These are phyloP conservation scores for Trichoderma guizhouense DNA, from an alignment of 2,329 filamentous ascomycete genomes.

Conservation along the genomic window DNA sequence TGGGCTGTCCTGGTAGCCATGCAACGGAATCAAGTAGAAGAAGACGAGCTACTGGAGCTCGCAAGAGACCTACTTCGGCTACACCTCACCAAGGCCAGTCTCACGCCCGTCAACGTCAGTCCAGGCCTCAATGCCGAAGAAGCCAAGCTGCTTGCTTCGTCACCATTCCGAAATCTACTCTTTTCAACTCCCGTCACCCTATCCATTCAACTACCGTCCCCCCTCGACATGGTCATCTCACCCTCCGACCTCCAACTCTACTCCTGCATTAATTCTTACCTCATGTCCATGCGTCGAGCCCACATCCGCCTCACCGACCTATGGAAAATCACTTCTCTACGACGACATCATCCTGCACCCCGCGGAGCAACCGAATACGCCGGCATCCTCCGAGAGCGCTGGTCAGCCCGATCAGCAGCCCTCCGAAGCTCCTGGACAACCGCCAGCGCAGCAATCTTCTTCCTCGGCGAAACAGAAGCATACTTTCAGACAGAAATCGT, in stretches of 20 bases:
- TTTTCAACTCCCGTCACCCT: slow-evolving; percentile 71
- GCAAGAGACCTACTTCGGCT: slow-evolving; percentile 75
- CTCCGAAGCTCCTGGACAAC: slow-evolving; percentile 90
- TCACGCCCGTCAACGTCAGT: slow-evolving; percentile 37
- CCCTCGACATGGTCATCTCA: slow-evolving; percentile 83
- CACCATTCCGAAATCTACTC: slow-evolving; percentile 74
- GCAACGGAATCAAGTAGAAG: slow-evolving; percentile 65
- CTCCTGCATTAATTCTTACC: slow-evolving; percentile 80
- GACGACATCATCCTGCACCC: slow-evolving; percentile 73
- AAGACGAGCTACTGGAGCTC: slow-evolving; percentile 79
- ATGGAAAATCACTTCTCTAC: slow-evolving; percentile 79
- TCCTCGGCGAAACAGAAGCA: slow-evolving; percentile 79
- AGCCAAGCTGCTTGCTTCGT: slow-evolving; percentile 40
- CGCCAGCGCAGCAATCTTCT: slow-evolving; percentile 80
- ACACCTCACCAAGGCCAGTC: slow-evolving; percentile 52
- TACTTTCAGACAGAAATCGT: slow-evolving; percentile 92
- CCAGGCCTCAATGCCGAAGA: slow-evolving; percentile 33
- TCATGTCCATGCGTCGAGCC: slow-evolving; percentile 79
- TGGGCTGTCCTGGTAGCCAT: slow-evolving; percentile 78
- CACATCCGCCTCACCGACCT: slow-evolving; percentile 80
- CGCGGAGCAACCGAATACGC: slow-evolving; percentile 59
- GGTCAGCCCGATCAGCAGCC: slow-evolving; percentile 58
- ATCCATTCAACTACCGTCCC: slow-evolving; percentile 69
- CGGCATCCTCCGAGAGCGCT: slow-evolving; percentile 59
- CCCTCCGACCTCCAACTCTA: slow-evolving; percentile 74